Conservation (phyloP, 352 stramenopile species). For the Phytophthora nicotianae region DNA sequence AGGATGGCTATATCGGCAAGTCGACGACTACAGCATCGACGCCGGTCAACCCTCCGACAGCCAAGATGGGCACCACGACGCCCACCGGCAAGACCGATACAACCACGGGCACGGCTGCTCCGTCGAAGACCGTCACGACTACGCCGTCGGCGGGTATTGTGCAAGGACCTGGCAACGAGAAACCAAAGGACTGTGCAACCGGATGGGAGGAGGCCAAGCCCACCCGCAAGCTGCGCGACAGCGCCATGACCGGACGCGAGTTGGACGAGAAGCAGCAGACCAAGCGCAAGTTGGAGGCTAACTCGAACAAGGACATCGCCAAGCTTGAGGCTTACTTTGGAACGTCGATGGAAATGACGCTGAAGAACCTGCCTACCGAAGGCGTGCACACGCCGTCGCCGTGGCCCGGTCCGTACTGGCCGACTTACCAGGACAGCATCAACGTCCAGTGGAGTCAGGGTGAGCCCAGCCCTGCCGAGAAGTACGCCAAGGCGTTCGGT, state of each 20-base stretch:
- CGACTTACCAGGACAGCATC: conserved; percentile 65
- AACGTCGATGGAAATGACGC: conserved; percentile 26
- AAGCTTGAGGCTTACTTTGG: conserved; percentile 35
- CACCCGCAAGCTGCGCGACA: conserved; percentile 6
- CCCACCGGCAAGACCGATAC: no score
- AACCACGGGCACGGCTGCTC: no score
- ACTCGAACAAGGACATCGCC: conserved; percentile 28
- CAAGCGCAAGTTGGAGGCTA: conserved; percentile 11
- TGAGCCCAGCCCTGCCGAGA: conserved; percentile 33
- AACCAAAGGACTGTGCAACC: conserved; percentile 25
- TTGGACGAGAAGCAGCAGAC: no score
- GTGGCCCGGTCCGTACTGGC: conserved; percentile 66
- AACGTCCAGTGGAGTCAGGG: conserved; percentile 36
- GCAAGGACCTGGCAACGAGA: no score
- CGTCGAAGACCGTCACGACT: no score
- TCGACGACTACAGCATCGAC: no score
- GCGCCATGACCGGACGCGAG: no score
- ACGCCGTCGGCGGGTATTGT: no score
- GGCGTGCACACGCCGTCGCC: conserved; percentile 26
- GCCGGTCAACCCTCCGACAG: no score
- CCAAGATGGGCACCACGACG: no score
- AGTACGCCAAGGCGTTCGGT: conserved; percentile 57
- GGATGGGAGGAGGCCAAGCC: conserved; percentile 18
- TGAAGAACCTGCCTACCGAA: conserved; percentile 29
- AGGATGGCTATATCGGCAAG: conserved; percentile 7